These are phyloP conservation scores for Diaporthe batatas DNA, from an alignment of 2,329 filamentous ascomycete species.

Conservation along the genomic window DNA sequence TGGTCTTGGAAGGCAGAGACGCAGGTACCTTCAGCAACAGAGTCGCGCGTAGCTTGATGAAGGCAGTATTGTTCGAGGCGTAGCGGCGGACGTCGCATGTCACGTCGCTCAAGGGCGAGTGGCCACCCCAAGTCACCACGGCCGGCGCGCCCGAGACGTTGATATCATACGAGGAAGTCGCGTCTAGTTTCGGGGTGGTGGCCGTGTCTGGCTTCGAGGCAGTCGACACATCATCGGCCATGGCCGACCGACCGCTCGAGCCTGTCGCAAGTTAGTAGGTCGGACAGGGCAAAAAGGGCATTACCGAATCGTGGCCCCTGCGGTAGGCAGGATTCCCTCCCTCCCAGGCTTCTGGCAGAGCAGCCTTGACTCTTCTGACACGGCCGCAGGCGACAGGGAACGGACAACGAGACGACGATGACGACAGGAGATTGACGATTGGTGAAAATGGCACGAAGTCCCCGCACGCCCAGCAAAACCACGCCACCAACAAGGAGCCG, in stretches of 20 bases:
- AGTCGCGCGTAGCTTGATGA: constrained; percentile 33
- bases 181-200: neutral
- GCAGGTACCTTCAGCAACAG: constrained; percentile 15
- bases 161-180: neutral
- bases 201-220: constrained; percentile 19
- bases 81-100: constrained; percentile 32
- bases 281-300: neutral
- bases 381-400: neutral
- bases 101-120: constrained; percentile 10
- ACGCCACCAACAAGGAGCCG: constrained; percentile 25
- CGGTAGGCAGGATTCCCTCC: constrained; percentile 35
- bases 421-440: constrained; percentile 5
- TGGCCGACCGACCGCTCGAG: neutral
- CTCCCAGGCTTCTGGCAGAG: constrained; percentile 40
- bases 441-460: constrained; percentile 26
- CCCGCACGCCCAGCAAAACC: constrained; percentile 35
- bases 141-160: constrained; percentile 24
- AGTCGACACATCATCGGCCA: constrained; percentile 33
- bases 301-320: constrained; percentile 20
- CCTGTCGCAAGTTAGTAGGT: constrained; percentile 8
- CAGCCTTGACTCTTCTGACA: constrained; percentile 38
- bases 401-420: neutral
- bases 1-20: constrained; percentile 4
- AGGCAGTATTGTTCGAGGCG: constrained; percentile 30
- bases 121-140: constrained; percentile 11